Percentiles rank a stretch among this genome's conserved stretches.
Conservation (phyloP, 2,329 filamentous ascomycete genomes). For the Lachnellula arida region DNA sequence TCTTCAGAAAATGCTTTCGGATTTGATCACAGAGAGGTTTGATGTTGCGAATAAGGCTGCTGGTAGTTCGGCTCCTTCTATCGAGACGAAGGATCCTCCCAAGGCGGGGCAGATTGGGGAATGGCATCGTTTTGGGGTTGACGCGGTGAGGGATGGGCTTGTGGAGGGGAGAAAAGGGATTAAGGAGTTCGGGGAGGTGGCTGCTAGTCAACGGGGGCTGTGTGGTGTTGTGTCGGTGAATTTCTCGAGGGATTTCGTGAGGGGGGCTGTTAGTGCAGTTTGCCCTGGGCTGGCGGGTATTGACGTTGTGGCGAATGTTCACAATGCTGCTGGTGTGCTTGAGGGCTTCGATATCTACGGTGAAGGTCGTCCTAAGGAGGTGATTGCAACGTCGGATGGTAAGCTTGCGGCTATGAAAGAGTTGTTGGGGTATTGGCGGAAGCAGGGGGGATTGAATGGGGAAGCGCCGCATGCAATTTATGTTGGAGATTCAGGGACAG, state of each 20-base stretch:
- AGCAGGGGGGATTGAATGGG: background rate
- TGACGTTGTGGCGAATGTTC: slow-evolving; percentile 19
- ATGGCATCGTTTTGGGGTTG: slow-evolving; percentile 4
- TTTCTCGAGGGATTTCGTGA: slow-evolving; percentile 23
- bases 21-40: no score
- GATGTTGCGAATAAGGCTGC: no score
- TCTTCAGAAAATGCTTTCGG: no score
- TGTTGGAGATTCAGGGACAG: slow-evolving; percentile 30
- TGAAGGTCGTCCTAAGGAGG: background rate
- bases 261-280: slow-evolving; percentile 18
- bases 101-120: background rate
- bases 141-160: slow-evolving; percentile 20
- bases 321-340: slow-evolving; percentile 18
- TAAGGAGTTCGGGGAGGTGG: background rate
- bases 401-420: slow-evolving; percentile 23
- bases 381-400: slow-evolving; percentile 22
- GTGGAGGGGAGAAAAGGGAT: slow-evolving; percentile 13
- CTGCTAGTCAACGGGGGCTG: background rate
- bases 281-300: background rate
- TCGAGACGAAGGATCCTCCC: no score
- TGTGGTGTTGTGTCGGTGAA: slow-evolving; percentile 28
- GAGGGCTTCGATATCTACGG: slow-evolving; percentile 2
- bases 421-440: slow-evolving; percentile 11
- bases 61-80: no score
- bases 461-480: slow-evolving; percentile 18